These are phyloP conservation scores for Capsicum pubescens DNA, from an alignment of 257 asterid genomes.

Conservation along the genomic window DNA sequence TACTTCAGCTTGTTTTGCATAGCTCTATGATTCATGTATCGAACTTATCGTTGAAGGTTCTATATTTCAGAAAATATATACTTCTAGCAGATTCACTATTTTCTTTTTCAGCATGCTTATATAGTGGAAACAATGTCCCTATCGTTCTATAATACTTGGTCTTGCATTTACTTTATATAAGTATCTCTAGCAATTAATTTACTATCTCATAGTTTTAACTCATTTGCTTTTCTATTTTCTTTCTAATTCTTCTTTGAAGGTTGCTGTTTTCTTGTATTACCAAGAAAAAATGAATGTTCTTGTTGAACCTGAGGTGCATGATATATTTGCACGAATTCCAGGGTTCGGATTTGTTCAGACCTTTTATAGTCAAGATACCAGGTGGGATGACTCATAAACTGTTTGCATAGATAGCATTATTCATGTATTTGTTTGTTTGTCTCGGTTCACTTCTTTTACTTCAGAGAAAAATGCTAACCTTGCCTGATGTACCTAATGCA, in stretches of 20 bases:
- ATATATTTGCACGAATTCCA: constrained; percentile 89
- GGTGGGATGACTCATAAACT: constrained; percentile 53
- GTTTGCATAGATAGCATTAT: background rate
- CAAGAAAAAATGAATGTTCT: constrained; percentile 95
- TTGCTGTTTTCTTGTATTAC: constrained; percentile 84
- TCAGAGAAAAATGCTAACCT: constrained; percentile 37
- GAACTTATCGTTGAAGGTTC: constrained; percentile 16
- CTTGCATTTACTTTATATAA: constrained; percentile 11
- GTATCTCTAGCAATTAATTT: constrained; percentile 6
- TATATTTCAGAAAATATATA: constrained; percentile 1
- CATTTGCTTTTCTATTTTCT: constrained; percentile 27
- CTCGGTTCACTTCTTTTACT: background rate
- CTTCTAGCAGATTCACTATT: background rate
- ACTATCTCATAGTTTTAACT: constrained; percentile 23
- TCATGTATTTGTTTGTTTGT: background rate
- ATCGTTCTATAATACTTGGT: background rate
- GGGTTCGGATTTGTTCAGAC: constrained; percentile 99
- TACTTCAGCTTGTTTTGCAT: background rate
- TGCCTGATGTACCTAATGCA: constrained; percentile 44
- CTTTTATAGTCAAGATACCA: constrained; percentile 95
- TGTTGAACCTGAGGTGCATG: constrained; percentile 98
- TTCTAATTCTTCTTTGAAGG: constrained; percentile 58
- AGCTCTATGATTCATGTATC: constrained; percentile 15
- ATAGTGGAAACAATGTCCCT: background rate
- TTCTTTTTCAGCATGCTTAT: constrained; percentile 23